A percentile compares a stretch with the other conserved stretches of the same genome.
phyloP scores from a whole-genome alignment of 192 early-diverging fungal genomes.

The Backusella circina region DNA sequence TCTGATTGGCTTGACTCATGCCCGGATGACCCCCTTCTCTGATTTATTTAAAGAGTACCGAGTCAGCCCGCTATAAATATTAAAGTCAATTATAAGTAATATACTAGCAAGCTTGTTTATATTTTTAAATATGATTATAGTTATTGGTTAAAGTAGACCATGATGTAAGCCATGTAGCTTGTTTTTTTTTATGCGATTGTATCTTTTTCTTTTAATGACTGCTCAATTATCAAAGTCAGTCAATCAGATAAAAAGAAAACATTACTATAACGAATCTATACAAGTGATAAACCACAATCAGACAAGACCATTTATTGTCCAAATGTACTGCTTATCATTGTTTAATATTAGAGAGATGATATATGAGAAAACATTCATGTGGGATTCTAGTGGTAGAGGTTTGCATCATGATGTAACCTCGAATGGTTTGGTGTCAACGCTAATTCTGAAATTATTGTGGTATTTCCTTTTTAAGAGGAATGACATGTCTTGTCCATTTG shows the following conservation, averaged over 20 bases:
- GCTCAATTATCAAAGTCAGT: not conserved
- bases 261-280: not conserved
- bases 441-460: not conserved
- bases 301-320: not conserved
- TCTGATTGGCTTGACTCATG: not conserved
- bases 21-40: not conserved
- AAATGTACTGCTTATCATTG: too few species aligned
- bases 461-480: not conserved
- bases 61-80: not conserved
- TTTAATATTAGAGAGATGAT: not conserved
- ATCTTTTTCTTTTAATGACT: not conserved
- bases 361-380: not conserved
- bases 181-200: not conserved
- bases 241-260: not conserved
- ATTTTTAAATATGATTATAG: not conserved
- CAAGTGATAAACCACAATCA: not conserved
- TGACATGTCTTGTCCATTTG: not conserved
- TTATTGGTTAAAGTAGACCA: not conserved
- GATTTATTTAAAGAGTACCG: not conserved
- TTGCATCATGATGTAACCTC: not conserved
- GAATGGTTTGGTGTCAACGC: not conserved
- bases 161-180: not conserved
- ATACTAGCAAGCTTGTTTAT: not conserved
- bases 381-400: not conserved
- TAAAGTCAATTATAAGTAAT: not conserved